Conservation (phyloP, 306 rosid species). For the Cyclanthera cordifolia region DNA sequence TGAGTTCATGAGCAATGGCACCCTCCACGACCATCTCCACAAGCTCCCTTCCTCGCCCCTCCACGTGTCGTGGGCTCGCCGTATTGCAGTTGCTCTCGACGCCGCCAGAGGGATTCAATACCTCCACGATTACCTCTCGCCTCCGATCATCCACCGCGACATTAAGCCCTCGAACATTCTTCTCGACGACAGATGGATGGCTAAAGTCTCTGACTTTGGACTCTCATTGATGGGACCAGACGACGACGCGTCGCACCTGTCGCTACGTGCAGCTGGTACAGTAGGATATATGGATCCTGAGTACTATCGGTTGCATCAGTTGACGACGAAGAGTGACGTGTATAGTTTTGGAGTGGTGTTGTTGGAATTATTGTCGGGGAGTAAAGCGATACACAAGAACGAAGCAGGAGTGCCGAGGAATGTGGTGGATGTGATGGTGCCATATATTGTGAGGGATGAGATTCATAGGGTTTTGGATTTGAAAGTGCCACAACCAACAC, state of each 20-base stretch:
- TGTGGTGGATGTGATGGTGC: conserved; percentile 68
- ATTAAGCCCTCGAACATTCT: conserved; percentile 63
- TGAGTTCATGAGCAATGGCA: conserved; percentile 60
- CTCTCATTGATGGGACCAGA: conserved; percentile 56
- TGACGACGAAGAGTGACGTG: conserved; percentile 74
- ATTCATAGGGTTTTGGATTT: conserved; percentile 65
- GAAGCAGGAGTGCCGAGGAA: conserved; percentile 54
- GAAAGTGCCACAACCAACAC: conserved; percentile 58
- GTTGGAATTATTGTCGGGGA: conserved; percentile 52
- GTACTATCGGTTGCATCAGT: conserved; percentile 56
- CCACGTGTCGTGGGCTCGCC: conserved; percentile 29
- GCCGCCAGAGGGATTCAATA: conserved; percentile 71
- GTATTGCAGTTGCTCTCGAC: conserved; percentile 51
- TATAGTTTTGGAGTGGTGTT: conserved; percentile 76
- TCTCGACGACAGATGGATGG: conserved; percentile 35
- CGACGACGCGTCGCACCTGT: conserved; percentile 38
- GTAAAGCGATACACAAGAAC: conserved; percentile 55
- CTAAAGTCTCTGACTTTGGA: conserved; percentile 69
- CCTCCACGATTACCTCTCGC: conserved; percentile 44
- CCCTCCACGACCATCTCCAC: conserved; percentile 67
- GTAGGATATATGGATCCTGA: conserved; percentile 92
- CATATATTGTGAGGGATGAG: conserved; percentile 51
- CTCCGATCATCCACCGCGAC: conserved; percentile 68
- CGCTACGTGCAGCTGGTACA: conserved; percentile 54
- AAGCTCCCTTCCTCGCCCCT: conserved; percentile 33